Evolutionary conservation across 257 asterid species (phyloP).

Genomic region (Buddleja alternifolia): DNA sequence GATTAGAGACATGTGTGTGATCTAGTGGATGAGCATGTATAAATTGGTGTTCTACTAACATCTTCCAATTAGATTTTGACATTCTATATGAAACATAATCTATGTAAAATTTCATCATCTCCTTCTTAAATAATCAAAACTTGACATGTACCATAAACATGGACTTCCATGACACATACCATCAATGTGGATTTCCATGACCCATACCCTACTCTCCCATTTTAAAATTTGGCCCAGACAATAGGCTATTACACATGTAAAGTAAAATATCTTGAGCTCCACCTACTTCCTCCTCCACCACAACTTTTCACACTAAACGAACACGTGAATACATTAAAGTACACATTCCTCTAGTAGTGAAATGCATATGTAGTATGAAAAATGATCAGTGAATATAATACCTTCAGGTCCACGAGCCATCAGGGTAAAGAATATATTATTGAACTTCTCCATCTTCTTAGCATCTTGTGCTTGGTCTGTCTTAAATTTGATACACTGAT

Average conservation of each 20-base stretch:
- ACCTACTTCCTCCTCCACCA: background rate
- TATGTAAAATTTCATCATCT: background rate
- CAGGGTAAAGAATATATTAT: conserved; percentile 77
- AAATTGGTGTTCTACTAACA: background rate
- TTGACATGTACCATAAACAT: background rate
- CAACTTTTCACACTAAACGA: no score
- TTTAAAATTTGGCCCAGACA: background rate
- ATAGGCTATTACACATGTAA: conserved; percentile 7
- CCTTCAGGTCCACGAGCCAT: conserved; percentile 94
- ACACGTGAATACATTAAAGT: no score
- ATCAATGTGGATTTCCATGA: no score
- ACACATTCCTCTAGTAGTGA: background rate
- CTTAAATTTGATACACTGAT: conserved; percentile 81
- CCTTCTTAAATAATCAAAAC: background rate
- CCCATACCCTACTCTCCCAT: conserved; percentile 15
- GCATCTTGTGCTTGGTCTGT: conserved; percentile 94
- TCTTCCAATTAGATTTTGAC: conserved; percentile 1
- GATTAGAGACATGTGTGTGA: background rate
- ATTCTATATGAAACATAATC: background rate
- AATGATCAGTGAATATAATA: conserved; percentile 32
- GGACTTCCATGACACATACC: background rate
- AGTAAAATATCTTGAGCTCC: conserved; percentile 3
- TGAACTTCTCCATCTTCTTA: conserved; percentile 84
- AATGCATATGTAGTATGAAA: conserved; percentile 21
- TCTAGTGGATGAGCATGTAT: conserved; percentile 9